Evolutionary conservation across 2,329 filamentous ascomycete genomes (phyloP).

Genomic region (Ophiostoma angusticollis): DNA sequence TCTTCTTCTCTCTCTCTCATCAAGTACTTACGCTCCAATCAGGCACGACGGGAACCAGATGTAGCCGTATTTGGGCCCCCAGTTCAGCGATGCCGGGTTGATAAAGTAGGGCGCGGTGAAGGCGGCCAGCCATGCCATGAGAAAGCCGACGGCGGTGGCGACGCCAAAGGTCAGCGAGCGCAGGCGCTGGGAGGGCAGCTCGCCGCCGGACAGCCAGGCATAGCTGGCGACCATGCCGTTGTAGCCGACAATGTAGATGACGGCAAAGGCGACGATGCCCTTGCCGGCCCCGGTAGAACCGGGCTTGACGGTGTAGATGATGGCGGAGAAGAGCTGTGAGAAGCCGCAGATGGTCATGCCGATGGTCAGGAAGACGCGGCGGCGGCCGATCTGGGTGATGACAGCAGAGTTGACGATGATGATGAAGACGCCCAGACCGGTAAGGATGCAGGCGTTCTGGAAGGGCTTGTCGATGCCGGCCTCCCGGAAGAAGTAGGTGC

Average conservation of each 20-base stretch:
- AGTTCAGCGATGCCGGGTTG: slow-evolving; percentile 38
- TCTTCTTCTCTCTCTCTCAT: too few relatives aligned
- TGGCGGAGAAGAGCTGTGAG: slow-evolving; percentile 40
- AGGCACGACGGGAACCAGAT: slow-evolving; percentile 35
- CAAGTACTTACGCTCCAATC: slow-evolving; percentile 19
- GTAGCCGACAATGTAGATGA: slow-evolving; percentile 41
- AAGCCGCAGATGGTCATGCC: slow-evolving; percentile 40
- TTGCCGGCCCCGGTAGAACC: slow-evolving; percentile 27
- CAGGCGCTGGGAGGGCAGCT: slow-evolving; percentile 43
- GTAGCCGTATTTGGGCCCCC: slow-evolving; percentile 45
- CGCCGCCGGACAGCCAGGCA: slow-evolving; percentile 43
- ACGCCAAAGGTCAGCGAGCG: slow-evolving; percentile 44
- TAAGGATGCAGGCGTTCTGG: slow-evolving; percentile 43
- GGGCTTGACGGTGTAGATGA: slow-evolving; percentile 34
- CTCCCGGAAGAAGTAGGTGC: slow-evolving; percentile 49
- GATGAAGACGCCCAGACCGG: slow-evolving; percentile 39
- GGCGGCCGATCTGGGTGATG: slow-evolving; percentile 39
- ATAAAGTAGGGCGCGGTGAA: slow-evolving; percentile 50
- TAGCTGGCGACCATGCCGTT: slow-evolving; percentile 40
- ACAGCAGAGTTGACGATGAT: slow-evolving; percentile 40
- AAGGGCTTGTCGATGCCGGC: slow-evolving; percentile 42
- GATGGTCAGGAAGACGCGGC: slow-evolving; percentile 37
- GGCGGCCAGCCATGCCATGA: slow-evolving; percentile 42
- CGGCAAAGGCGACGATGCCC: slow-evolving; percentile 38
- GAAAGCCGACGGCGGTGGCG: slow-evolving; percentile 39